These are phyloP conservation scores for Aspergillus terreus DNA, from an alignment of 2,329 filamentous ascomycete species.

Conservation along the genomic window DNA sequence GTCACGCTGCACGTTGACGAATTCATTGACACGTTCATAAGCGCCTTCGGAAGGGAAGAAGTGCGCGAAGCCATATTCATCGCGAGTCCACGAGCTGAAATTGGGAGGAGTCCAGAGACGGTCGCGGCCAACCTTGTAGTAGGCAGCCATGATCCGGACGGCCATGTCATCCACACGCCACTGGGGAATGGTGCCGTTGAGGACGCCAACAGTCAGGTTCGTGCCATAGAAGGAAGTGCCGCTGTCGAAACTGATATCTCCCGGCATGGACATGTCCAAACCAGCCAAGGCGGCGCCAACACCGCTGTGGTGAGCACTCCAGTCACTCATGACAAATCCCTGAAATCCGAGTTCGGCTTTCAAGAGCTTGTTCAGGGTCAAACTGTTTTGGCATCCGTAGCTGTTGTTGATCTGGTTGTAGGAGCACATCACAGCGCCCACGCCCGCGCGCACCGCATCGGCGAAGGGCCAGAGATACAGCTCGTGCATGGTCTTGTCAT, in stretches of 20 bases:
- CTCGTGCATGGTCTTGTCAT: constrained; percentile 62
- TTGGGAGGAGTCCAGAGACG: constrained; percentile 58
- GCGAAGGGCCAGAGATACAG: constrained; percentile 66
- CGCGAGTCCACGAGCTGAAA: constrained; percentile 81
- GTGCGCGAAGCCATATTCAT: constrained; percentile 70
- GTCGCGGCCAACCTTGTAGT: constrained; percentile 61
- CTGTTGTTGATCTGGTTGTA: constrained; percentile 70
- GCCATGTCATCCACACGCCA: constrained; percentile 91
- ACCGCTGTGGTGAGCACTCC: constrained; percentile 73
- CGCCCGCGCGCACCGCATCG: constrained; percentile 63
- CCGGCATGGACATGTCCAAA: constrained; percentile 80
- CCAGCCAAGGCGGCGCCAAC: constrained; percentile 63
- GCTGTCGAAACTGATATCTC: constrained; percentile 72
- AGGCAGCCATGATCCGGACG: constrained; percentile 69
- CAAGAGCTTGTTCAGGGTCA: constrained; percentile 58
- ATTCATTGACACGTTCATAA: constrained; percentile 66
- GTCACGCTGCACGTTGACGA: constrained; percentile 76
- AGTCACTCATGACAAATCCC: constrained; percentile 67
- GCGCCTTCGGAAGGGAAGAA: constrained; percentile 58
- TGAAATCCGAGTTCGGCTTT: constrained; percentile 76
- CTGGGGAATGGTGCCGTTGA: constrained; percentile 84
- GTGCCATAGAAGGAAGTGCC: constrained; percentile 75
- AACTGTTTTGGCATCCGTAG: constrained; percentile 64
- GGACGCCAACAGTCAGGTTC: constrained; percentile 80
- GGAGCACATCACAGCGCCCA: constrained; percentile 67